Conservation (phyloP, 2,329 filamentous ascomycete species). For the Lachnellula subtilissima region DNA sequence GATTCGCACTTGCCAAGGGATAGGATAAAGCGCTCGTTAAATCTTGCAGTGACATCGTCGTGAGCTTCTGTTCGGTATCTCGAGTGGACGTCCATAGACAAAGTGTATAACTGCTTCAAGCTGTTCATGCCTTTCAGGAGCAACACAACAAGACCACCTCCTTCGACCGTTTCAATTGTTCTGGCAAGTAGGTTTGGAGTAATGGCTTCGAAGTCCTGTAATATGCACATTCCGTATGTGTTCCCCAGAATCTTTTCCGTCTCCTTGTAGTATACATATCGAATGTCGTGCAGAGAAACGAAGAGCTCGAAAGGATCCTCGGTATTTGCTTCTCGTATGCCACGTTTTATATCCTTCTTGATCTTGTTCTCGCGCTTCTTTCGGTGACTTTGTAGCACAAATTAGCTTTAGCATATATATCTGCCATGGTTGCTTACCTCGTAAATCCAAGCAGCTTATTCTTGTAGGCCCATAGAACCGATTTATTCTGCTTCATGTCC, state of each 20-base stretch:
- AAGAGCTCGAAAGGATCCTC: constrained; percentile 98
- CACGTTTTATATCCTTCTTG: constrained; percentile 95
- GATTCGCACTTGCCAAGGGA: constrained; percentile 93
- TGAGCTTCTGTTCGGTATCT: constrained; percentile 95
- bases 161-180: constrained; percentile 96
- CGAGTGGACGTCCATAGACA: constrained; percentile 97
- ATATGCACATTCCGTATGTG: constrained; percentile 96
- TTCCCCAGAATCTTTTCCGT: constrained; percentile 98
- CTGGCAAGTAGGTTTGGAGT: constrained; percentile 95
- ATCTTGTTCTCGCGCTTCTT: constrained; percentile 99
- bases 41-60: constrained; percentile 87
- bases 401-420: constrained; percentile 6
- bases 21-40: constrained; percentile 96
- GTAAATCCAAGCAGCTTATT: constrained; percentile 94
- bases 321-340: constrained; percentile 83
- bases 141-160: constrained; percentile 84
- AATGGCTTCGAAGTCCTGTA: constrained; percentile 96
- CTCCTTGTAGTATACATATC: constrained; percentile 99
- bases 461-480: constrained; percentile 97
- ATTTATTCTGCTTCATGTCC: constrained; percentile 93
- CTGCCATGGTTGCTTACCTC: constrained; percentile 41
- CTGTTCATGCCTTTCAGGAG: constrained; percentile 95
- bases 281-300: constrained; percentile 91
- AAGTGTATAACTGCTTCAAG: constrained; percentile 91
- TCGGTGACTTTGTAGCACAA: constrained; percentile 60